These are phyloP conservation scores for Pouteria campechiana DNA, from an alignment of 179 eudicot species.

Conservation along the genomic window DNA sequence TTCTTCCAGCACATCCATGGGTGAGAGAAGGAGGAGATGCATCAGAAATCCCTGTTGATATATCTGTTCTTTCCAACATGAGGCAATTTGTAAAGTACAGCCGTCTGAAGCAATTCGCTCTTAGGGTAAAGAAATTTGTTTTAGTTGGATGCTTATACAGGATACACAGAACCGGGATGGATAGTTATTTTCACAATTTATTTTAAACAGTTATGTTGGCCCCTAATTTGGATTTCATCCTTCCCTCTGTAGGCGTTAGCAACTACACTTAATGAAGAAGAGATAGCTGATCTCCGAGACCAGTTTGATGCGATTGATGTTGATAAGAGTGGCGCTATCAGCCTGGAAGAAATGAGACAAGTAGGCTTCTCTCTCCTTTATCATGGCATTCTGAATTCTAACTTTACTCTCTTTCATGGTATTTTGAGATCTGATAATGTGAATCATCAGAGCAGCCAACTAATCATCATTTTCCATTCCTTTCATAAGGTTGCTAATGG, in stretches of 20 bases:
- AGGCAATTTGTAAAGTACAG: conserved; percentile 43
- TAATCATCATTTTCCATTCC: too few relatives aligned
- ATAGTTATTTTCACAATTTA: too few relatives aligned
- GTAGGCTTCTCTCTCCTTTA: conserved; percentile 4
- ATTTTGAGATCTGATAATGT: too few relatives aligned
- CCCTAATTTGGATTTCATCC: background rate
- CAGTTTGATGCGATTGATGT: conserved; percentile 43
- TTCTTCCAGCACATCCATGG: conserved; percentile 49
- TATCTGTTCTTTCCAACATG: conserved; percentile 36
- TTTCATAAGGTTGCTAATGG: too few relatives aligned
- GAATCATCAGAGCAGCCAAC: too few relatives aligned
- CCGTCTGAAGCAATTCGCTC: conserved; percentile 44
- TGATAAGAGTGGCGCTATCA: conserved; percentile 41
- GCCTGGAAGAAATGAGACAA: conserved; percentile 49
- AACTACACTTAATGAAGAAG: conserved; percentile 32
- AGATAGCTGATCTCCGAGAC: conserved; percentile 38
- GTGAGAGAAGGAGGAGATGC: conserved; percentile 47
- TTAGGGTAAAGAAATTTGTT: conserved; percentile 21
- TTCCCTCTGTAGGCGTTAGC: conserved; percentile 27
- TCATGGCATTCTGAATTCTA: background rate
- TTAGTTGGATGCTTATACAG: too few relatives aligned
- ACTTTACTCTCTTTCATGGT: too few relatives aligned
- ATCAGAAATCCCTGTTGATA: conserved; percentile 36
- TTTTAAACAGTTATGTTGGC: too few relatives aligned
- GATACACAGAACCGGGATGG: too few relatives aligned